Evolutionary conservation across 192 early-diverging fungal genomes (phyloP).

Genomic region (Phlyctochytrium arcticum): DNA sequence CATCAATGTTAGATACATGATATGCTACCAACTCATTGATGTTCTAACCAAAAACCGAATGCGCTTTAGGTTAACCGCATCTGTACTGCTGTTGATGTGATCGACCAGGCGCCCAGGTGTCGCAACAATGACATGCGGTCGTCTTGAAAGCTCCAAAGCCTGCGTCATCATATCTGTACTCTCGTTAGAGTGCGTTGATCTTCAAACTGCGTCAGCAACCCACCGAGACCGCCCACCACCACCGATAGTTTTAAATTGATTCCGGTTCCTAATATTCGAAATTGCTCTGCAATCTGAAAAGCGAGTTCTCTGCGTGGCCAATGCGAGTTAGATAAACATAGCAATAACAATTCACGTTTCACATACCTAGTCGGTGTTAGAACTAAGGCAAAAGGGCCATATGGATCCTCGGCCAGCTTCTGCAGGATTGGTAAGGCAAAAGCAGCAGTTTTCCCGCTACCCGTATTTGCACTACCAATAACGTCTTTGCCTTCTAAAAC

Average conservation of each 20-base stretch:
- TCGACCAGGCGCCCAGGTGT: slow-evolving; percentile 94
- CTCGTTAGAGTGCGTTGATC: background rate
- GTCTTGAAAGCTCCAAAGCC: slow-evolving; percentile 73
- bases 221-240: slow-evolving; percentile 86
- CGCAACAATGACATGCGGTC: slow-evolving; percentile 90
- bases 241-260: slow-evolving; percentile 81
- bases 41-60: slow-evolving; percentile 69
- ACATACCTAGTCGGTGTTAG: slow-evolving; percentile 85
- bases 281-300: slow-evolving; percentile 98
- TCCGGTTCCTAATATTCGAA: slow-evolving; percentile 82
- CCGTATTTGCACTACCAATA: slow-evolving; percentile 94
- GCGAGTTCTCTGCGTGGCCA: slow-evolving; percentile 76
- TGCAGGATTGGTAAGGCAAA: slow-evolving; percentile 98
- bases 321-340: slow-evolving; percentile 4
- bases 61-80: slow-evolving; percentile 67
- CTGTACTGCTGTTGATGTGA: slow-evolving; percentile 75
- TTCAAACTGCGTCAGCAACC: background rate
- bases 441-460: slow-evolving; percentile 95
- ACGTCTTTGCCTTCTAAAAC: slow-evolving; percentile 61
- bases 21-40: too few relatives aligned
- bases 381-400: slow-evolving; percentile 93
- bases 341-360: background rate
- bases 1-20: background rate
- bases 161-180: slow-evolving; percentile 86
- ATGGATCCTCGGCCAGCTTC: slow-evolving; percentile 91